These are phyloP conservation scores for Verticillium klebahnii DNA, from an alignment of 2,329 filamentous ascomycete genomes.

Conservation along the genomic window DNA sequence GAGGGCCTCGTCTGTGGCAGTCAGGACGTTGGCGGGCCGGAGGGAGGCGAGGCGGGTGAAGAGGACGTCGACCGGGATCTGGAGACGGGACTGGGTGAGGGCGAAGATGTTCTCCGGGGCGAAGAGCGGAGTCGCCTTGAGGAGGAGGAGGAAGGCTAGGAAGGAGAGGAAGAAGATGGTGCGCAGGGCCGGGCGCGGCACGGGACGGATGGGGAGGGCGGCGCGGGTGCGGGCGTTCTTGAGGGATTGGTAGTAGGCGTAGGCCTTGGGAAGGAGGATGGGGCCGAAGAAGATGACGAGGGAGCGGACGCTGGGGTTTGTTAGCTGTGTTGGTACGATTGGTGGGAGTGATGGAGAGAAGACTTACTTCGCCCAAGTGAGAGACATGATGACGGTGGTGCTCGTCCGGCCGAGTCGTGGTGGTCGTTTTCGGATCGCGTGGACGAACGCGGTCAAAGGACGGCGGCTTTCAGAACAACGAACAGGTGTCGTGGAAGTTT, in stretches of 20 bases:
- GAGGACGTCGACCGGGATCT: constrained; percentile 79
- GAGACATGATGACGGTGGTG: constrained; percentile 15
- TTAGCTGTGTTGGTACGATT: background rate
- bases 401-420: background rate
- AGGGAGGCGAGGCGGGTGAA: constrained; percentile 67
- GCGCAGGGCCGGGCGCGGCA: constrained; percentile 49
- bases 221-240: constrained; percentile 37
- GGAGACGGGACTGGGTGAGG: constrained; percentile 73
- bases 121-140: constrained; percentile 62
- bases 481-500: background rate
- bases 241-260: constrained; percentile 59
- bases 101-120: constrained; percentile 78
- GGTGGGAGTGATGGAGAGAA: background rate
- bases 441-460: background rate
- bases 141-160: constrained; percentile 41
- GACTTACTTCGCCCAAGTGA: constrained; percentile 13
- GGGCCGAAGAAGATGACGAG: constrained; percentile 64
- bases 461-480: background rate
- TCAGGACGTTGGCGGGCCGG: constrained; percentile 45
- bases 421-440: background rate
- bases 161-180: constrained; percentile 57
- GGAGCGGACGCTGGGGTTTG: constrained; percentile 42
- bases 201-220: constrained; percentile 47
- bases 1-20: constrained; percentile 58
- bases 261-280: constrained; percentile 61